phyloP scores from a whole-genome alignment of 371 early-diverging fungal species.

The Lichtheimia ramosa region DNA sequence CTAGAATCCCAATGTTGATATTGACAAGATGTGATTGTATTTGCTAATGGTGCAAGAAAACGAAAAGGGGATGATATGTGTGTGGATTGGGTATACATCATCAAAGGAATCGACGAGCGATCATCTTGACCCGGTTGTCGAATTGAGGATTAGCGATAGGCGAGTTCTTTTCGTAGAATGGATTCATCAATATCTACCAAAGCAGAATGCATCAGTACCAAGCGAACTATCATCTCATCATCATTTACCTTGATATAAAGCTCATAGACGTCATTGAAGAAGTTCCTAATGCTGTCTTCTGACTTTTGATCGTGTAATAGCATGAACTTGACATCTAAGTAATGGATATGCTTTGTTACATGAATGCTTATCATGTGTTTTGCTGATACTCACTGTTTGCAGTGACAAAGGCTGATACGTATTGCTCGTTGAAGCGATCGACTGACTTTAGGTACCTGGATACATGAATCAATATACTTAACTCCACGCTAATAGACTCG shows the following conservation, averaged over 20 bases:
- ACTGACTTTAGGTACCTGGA: slow-evolving; percentile 89
- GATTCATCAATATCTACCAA: slow-evolving; percentile 78
- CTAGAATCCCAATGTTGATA: too few species aligned
- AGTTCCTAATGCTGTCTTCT: slow-evolving; percentile 86
- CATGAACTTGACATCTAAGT: slow-evolving; percentile 81
- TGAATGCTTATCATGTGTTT: background rate
- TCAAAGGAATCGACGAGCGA: slow-evolving; percentile 81
- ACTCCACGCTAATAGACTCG: too few species aligned
- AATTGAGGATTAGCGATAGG: slow-evolving; percentile 82
- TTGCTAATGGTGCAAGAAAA: too few species aligned
- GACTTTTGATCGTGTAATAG: slow-evolving; percentile 88
- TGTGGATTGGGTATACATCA: background rate
- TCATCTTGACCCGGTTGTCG: slow-evolving; percentile 74
- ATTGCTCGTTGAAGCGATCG: slow-evolving; percentile 93
- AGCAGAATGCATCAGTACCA: background rate
- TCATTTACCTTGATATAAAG: slow-evolving; percentile 82
- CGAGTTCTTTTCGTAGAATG: slow-evolving; percentile 85
- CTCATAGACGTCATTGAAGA: slow-evolving; percentile 92
- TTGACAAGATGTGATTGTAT: too few species aligned
- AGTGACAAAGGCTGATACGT: slow-evolving; percentile 89
- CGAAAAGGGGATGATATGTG: too few species aligned
- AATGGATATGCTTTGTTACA: background rate
- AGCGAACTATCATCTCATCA: background rate
- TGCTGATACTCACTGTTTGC: slow-evolving; percentile 67
- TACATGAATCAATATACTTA: too few species aligned